Base-by-base conservation (phyloP, 352 stramenopile species). In the Pythium brachiatum region DNA sequence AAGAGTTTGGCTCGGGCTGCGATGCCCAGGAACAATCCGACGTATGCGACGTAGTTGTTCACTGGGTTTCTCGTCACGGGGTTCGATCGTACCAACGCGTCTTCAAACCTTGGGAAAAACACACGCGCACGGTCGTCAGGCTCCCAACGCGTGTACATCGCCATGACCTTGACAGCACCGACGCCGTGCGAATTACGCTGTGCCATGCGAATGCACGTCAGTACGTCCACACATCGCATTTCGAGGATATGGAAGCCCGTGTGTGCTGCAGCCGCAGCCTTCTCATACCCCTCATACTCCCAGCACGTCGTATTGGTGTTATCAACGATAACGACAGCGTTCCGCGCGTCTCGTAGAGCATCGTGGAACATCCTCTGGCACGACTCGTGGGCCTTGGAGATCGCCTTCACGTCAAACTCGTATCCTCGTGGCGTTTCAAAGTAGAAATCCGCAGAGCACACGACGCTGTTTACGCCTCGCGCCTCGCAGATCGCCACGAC, bases 101-200 rank as follows among this genome's bases (percentile, higher is more conserved):
- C 53, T 15, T 78, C 69, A 66, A 91, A 89, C 16, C 72, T 70
- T 1, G 82, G 78, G 1, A 55, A 55, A 20, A 88, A 88, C 1
- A 53, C 18, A 3, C 66, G 55, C 25, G 75, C 75, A 34, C 60
- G 73, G 0, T 18, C 12, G 41, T 92, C 81, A 0, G 63, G 27
- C 29, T 90, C 73, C 78, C 78, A 92, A 4, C 83, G 79, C 59
- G 83, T 44, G 43, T 81, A 86, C 83, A 92, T 92, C 27, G 76
- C 74, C 31, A 90, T 66, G 12, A 91, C 81, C 66, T 90, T 90
- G 16, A 69, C 46, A 4, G 74, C 64, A 36, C 72, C 53, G 2
- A 92, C 83, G 12, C 81, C 83, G 34, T 92, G 83, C 1, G 83
- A 85, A 23, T 92, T 92, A 2, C 83, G 75, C 64, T 76, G 65